A percentile compares a stretch with the other conserved stretches of the same genome.
Conservation (phyloP, 2,329 filamentous ascomycete species). For the Didymellaceae sp. region DNA sequence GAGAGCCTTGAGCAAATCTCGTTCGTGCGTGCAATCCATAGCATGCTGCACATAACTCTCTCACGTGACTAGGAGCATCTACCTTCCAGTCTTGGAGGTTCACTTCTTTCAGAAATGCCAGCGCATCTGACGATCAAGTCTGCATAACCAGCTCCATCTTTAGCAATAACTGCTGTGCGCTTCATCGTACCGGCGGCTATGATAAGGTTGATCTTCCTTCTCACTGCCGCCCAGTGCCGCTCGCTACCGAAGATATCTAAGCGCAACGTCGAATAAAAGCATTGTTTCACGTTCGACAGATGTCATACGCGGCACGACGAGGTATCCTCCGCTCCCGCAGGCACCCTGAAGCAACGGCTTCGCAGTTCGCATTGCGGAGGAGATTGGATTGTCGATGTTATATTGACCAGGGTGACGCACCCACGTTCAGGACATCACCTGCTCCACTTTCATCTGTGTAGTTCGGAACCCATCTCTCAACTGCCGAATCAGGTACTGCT, state of each 20-base stretch:
- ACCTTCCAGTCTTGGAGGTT: no score
- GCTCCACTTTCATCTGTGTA: conserved; percentile 9
- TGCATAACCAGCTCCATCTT: neutral
- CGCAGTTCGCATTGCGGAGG: conserved; percentile 14
- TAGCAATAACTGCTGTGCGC: neutral
- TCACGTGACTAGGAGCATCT: conserved; percentile 10
- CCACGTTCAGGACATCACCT: conserved; percentile 8
- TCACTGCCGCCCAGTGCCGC: conserved; percentile 6
- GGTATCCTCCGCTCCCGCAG: conserved; percentile 13
- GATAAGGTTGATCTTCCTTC: conserved; percentile 2
- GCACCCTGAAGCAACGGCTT: conserved; percentile 13
- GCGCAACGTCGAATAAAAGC: conserved; percentile 14
- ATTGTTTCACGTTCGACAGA: conserved; percentile 15
- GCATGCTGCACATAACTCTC: no score
- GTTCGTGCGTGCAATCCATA: no score
- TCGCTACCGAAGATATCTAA: conserved; percentile 7
- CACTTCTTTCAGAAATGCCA: no score
- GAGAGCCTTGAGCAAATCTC: conserved; percentile 6
- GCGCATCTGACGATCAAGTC: neutral
- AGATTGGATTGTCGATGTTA: conserved; percentile 16
- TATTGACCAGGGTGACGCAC: conserved; percentile 13
- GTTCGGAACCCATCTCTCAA: neutral
- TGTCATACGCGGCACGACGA: conserved; percentile 13
- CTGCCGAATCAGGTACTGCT: neutral
- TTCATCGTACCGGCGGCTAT: neutral